phyloP scores from a whole-genome alignment of 1,139 yeast species.

The Zygoascus meyerae region DNA sequence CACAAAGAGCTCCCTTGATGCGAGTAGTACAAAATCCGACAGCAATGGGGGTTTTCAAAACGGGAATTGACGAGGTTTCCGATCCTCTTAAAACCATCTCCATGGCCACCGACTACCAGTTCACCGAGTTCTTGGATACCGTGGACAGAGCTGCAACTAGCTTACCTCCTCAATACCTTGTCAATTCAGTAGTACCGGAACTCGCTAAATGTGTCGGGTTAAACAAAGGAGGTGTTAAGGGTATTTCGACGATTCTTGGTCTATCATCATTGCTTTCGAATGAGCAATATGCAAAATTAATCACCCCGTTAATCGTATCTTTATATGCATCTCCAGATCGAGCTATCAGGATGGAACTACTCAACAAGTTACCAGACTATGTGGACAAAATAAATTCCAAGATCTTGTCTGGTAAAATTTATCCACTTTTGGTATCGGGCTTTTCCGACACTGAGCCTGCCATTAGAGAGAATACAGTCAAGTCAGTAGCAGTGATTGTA shows the following conservation, averaged over 20 bases:
- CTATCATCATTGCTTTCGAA: slow-evolving; percentile 24
- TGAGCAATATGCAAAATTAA: slow-evolving; percentile 29
- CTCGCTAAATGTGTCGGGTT: slow-evolving; percentile 40
- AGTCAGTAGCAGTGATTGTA: slow-evolving; percentile 58
- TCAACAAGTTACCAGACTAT: slow-evolving; percentile 57
- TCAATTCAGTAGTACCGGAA: slow-evolving; percentile 60
- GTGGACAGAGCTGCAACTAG: slow-evolving; percentile 43
- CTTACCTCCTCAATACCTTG: slow-evolving; percentile 43
- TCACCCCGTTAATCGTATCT: slow-evolving; percentile 61
- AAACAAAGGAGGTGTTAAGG: slow-evolving; percentile 25
- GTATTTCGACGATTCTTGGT: slow-evolving; percentile 22
- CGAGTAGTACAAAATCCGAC: slow-evolving; percentile 37
- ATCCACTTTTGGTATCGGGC: slow-evolving; percentile 65
- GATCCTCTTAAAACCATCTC: slow-evolving; percentile 49
- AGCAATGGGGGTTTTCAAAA: slow-evolving; percentile 33
- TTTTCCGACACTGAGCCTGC: slow-evolving; percentile 79
- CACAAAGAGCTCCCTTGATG: slow-evolving; percentile 43
- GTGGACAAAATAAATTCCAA: slow-evolving; percentile 43
- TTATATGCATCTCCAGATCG: slow-evolving; percentile 68
- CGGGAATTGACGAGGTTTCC: slow-evolving; percentile 45
- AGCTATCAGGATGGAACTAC: slow-evolving; percentile 62
- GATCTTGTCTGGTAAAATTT: slow-evolving; percentile 65
- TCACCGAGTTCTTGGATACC: slow-evolving; percentile 42
- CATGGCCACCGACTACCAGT: slow-evolving; percentile 46
- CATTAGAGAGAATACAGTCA: slow-evolving; percentile 75